These are phyloP conservation scores for Marasmius oreades DNA, from an alignment of 1,284 basidiomycete genomes.

Conservation along the genomic window DNA sequence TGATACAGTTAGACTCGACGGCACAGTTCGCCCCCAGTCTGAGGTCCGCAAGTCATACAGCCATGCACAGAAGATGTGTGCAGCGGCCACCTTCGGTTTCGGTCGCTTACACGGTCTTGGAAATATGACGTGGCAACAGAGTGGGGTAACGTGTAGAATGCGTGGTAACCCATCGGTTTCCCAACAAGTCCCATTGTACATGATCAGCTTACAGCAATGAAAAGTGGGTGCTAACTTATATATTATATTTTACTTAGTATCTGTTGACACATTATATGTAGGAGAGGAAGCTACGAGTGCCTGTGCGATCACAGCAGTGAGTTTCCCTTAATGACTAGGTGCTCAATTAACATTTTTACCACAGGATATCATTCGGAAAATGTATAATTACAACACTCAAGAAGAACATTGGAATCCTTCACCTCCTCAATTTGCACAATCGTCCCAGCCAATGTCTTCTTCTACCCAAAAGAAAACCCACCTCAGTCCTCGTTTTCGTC, in stretches of 20 bases:
- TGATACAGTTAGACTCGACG: constrained; percentile 24
- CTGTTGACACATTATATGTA: background rate
- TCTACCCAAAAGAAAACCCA: too few relatives aligned
- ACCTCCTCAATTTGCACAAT: too few relatives aligned
- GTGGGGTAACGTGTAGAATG: constrained; percentile 13
- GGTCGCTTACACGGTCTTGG: constrained; percentile 25
- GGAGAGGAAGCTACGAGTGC: constrained; percentile 28
- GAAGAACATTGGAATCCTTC: constrained; percentile 17
- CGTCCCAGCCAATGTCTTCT: too few relatives aligned
- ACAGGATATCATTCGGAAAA: constrained; percentile 20
- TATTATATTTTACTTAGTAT: constrained; percentile 25
- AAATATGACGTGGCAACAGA: constrained; percentile 24
- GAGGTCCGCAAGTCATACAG: constrained; percentile 18
- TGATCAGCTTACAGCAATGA: too few relatives aligned
- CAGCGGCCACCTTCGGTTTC: constrained; percentile 29
- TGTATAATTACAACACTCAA: constrained; percentile 24
- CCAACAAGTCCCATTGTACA: constrained; percentile 25
- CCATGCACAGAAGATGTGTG: constrained; percentile 34
- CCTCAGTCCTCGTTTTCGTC: constrained; percentile 17
- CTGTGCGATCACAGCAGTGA: constrained; percentile 25
- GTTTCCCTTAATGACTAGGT: constrained; percentile 3
- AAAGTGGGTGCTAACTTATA: too few relatives aligned
- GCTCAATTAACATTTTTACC: background rate
- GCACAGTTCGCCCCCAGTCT: constrained; percentile 15
- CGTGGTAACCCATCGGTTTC: constrained; percentile 5